Base-by-base conservation (phyloP, 805 yeast genomes). In the Brettanomyces nanus region DNA sequence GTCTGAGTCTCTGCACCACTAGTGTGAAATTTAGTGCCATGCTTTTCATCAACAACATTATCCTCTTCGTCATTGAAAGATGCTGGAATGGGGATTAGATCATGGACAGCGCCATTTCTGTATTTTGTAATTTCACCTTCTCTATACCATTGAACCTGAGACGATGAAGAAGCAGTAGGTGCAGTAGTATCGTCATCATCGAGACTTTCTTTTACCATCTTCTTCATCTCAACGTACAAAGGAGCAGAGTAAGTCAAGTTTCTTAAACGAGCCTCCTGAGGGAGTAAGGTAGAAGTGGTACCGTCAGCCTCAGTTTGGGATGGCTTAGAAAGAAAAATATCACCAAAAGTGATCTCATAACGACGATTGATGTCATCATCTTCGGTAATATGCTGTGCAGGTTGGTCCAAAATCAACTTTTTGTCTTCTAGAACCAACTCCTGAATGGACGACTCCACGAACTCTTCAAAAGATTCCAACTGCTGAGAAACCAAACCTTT, bases 241-340 rank as follows among this genome's bases (percentile, higher is more conserved):
- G 97, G 97, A 23, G 97, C 85, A 4, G 97, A 85, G 59, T 92
- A 92, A 0, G 99, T 92, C 65, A 92, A 71, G 59, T 92, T 92
- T 65, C 99, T 80, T 47, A 92, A 71, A 53, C 99, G 76, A 6
- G 98, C 97, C 62, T 92, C 99, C 64, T 94, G 98, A 9, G 99
- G 98, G 57, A 85, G 85, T 80, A 92, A 78, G 11, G 95, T 94
- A 54, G 87, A 90, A n/a, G 97, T 90, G n/a, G 95, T 87, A 68
- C 99, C 99, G 66, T 92, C 99, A 14, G 97, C 95, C 67, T 92
- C 99, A 17, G 97, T 94, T 75, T 92, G 95, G 35, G 95, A 86
- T 33, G 99, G 99, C 54, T 89, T 84, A 19, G 97, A 87, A 49
- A 92, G 78, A 63, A 84, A 92, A 53, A 94, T 92, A 61, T 90